Conservation (phyloP, 768 basidiomycete genomes). For the Hypholoma fasciculare region DNA sequence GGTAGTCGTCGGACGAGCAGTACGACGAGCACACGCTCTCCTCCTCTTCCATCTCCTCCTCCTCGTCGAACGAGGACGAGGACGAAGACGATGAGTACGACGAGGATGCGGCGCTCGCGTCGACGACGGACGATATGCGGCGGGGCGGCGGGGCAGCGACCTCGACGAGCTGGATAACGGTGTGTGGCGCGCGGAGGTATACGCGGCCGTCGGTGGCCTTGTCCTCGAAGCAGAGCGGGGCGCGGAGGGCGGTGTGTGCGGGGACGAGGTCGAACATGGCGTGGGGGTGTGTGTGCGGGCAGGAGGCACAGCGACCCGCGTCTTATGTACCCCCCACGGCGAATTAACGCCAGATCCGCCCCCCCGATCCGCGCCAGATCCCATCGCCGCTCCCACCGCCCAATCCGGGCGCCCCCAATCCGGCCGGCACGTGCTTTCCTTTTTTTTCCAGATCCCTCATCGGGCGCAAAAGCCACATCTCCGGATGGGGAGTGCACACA, state of each 20-base stretch:
- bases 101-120: conserved; percentile 35
- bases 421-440: background rate
- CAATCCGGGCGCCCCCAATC: background rate
- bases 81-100: conserved; percentile 41
- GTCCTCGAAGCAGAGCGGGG: conserved; percentile 23
- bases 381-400: background rate
- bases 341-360: conserved; percentile 1
- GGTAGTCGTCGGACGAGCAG: conserved; percentile 64
- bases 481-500: background rate
- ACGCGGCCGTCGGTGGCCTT: conserved; percentile 41
- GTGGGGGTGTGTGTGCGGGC: conserved; percentile 10
- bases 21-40: conserved; percentile 57
- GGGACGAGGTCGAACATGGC: conserved; percentile 23
- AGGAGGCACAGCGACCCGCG: conserved; percentile 22
- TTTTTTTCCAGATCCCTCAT: conserved; percentile 19
- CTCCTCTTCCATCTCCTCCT: conserved; percentile 29
- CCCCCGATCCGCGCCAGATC: background rate
- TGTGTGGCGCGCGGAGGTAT: conserved; percentile 49
- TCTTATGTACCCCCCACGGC: conserved; percentile 2
- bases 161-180: conserved; percentile 78
- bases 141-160: conserved; percentile 58
- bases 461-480: conserved; percentile 6
- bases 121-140: conserved; percentile 36
- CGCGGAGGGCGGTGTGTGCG: conserved; percentile 15
- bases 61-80: conserved; percentile 30